phyloP scores from a whole-genome alignment of 2,329 filamentous ascomycete genomes.

The Tolypocladium inflatum region DNA sequence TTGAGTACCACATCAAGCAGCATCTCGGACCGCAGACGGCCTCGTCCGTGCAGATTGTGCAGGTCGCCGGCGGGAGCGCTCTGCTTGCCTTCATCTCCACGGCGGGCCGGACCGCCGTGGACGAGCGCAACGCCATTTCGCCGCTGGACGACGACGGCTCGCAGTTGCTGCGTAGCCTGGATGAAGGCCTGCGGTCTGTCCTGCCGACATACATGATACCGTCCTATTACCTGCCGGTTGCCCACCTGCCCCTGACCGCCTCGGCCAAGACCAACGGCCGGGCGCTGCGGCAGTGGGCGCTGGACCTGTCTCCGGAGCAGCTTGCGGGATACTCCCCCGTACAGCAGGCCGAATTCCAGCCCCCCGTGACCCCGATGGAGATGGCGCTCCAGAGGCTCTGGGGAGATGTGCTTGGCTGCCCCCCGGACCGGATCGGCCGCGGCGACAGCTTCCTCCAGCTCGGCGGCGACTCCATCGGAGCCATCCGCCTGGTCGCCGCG shows the following conservation, averaged over 20 bases:
- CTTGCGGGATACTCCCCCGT: neutral
- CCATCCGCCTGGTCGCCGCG: conserved; percentile 8
- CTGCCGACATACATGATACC: conserved; percentile 3
- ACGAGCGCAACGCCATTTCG: too few species aligned
- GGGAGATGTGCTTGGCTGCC: conserved; percentile 6
- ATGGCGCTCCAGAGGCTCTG: conserved; percentile 7
- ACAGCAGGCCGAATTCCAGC: neutral
- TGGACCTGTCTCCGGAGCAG: neutral
- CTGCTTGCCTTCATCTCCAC: too few species aligned
- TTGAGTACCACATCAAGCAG: neutral
- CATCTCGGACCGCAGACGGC: too few species aligned
- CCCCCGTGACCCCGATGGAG: conserved; percentile 1
- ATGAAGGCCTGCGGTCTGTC: too few species aligned
- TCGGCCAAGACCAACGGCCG: conserved; percentile 4
- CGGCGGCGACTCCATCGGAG: conserved; percentile 13
- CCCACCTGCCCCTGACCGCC: conserved; percentile 2
- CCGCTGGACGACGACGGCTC: too few species aligned
- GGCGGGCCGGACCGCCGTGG: too few species aligned
- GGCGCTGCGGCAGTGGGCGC: neutral
- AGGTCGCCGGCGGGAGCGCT: too few species aligned
- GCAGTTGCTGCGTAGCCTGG: too few species aligned
- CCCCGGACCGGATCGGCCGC: conserved; percentile 3
- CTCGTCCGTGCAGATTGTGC: too few species aligned
- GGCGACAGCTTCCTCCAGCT: conserved; percentile 10
- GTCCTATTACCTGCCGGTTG: conserved; percentile 2